Percentiles rank a stretch among this genome's conserved stretches.
These are phyloP conservation scores for Gracilaria gracilis DNA, from an alignment of 23 red algal genomes.

Conservation along the genomic window DNA sequence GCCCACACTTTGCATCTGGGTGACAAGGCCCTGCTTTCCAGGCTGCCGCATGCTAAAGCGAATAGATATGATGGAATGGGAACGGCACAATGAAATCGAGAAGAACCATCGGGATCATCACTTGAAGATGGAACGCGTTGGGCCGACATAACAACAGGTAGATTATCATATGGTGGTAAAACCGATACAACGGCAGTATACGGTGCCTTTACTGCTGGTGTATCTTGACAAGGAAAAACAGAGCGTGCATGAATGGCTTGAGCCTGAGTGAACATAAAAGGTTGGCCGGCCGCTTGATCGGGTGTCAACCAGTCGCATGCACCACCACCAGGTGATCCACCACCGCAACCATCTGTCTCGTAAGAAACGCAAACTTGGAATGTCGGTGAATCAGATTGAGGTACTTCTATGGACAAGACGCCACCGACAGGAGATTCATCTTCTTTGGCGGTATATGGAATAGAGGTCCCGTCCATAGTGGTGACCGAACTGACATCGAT, in stretches of 20 bases:
- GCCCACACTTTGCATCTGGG: slow-evolving; percentile 71
- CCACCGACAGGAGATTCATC: slow-evolving; percentile 42
- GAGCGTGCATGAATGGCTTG: slow-evolving; percentile 84
- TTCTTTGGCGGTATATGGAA: slow-evolving; percentile 34
- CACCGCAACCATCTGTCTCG: slow-evolving; percentile 66
- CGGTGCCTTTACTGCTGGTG: slow-evolving; percentile 74
- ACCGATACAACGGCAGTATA: slow-evolving; percentile 69
- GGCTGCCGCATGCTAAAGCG: slow-evolving; percentile 64
- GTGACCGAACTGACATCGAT: slow-evolving; percentile 58
- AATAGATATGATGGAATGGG: slow-evolving; percentile 77
- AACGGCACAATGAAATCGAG: slow-evolving; percentile 54
- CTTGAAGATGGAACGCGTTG: slow-evolving; percentile 31
- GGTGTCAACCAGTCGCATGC: slow-evolving; percentile 78
- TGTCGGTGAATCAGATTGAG: slow-evolving; percentile 2
- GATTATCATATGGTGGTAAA: slow-evolving; percentile 25
- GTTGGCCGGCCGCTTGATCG: slow-evolving; percentile 55
- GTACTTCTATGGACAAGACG: slow-evolving; percentile 32
- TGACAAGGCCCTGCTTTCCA: slow-evolving; percentile 56
- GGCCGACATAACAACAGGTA: slow-evolving; percentile 63
- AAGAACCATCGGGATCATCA: slow-evolving; percentile 28
- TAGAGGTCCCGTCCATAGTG: neutral
- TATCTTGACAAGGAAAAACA: slow-evolving; percentile 86
- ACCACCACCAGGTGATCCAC: slow-evolving; percentile 48
- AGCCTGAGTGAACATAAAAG: slow-evolving; percentile 79
- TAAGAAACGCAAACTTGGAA: slow-evolving; percentile 40